Evolutionary conservation across 192 early-diverging fungal species (phyloP).

Genomic region (Umbelopsis sp.): DNA sequence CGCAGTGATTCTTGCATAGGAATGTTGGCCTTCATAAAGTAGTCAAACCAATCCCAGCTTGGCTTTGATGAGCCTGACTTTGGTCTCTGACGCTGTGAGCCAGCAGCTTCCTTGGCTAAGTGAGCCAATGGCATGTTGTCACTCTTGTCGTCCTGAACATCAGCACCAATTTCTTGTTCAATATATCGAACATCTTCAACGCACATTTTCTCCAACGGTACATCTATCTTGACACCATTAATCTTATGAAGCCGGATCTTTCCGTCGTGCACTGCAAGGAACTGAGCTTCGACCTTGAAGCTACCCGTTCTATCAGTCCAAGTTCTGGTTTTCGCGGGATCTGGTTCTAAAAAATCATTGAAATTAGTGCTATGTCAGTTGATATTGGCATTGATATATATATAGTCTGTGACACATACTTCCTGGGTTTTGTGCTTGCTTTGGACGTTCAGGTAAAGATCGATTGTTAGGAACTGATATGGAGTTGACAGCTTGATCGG

Average conservation of each 20-base stretch:
- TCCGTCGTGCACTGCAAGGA: slow-evolving; percentile 74
- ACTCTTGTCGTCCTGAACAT: slow-evolving; percentile 22
- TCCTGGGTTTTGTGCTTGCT: slow-evolving; percentile 21
- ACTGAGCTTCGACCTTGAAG: slow-evolving; percentile 94
- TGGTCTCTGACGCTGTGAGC: slow-evolving; percentile 1
- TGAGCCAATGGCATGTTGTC: slow-evolving; percentile 37
- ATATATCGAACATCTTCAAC: slow-evolving; percentile 54
- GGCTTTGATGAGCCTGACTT: slow-evolving; percentile 42
- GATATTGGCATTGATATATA: not conserved
- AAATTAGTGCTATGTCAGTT: not conserved
- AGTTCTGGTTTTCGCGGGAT: slow-evolving; percentile 51
- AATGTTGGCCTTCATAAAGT: slow-evolving; percentile 77
- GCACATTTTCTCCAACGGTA: slow-evolving; percentile 87
- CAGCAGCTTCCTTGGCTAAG: slow-evolving; percentile 11
- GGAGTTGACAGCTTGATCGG: slow-evolving; percentile 24
- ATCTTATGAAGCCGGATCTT: slow-evolving; percentile 93
- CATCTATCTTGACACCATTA: slow-evolving; percentile 93
- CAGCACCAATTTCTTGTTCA: slow-evolving; percentile 42
- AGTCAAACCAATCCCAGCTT: slow-evolving; percentile 93
- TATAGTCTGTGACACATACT: not conserved
- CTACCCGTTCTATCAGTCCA: slow-evolving; percentile 94
- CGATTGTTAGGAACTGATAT: slow-evolving; percentile 24
- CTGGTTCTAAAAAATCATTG: slow-evolving; percentile 18
- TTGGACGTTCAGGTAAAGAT: slow-evolving; percentile 25
- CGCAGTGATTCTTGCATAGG: slow-evolving; percentile 68